Conservation (phyloP, 495 filamentous ascomycete genomes). For the Penicillium ucsense region DNA sequence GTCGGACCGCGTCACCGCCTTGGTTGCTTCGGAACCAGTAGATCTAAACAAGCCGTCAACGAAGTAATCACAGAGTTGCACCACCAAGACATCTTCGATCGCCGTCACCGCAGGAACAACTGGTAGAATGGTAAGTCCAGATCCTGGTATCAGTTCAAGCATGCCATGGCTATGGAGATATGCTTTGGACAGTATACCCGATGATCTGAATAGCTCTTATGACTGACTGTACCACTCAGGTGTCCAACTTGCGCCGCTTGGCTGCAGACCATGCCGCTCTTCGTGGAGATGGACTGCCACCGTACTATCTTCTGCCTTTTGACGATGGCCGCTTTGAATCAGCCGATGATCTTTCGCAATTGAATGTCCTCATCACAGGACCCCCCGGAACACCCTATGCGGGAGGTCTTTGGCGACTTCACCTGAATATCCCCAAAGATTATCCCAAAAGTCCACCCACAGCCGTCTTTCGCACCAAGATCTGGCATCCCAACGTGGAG, state of each 20-base stretch:
- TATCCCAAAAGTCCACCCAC: conserved; percentile 59
- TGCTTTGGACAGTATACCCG: too few relatives aligned
- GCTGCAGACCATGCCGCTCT: conserved; percentile 55
- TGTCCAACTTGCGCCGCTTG: conserved; percentile 50
- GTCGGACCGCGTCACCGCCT: conserved; percentile 8
- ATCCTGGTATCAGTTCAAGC: too few relatives aligned
- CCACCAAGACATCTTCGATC: neutral
- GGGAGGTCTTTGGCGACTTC: conserved; percentile 49
- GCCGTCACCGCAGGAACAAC: neutral
- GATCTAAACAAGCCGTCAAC: conserved; percentile 15
- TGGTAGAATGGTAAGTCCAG: conserved; percentile 10
- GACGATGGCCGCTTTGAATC: conserved; percentile 16
- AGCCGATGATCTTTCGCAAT: conserved; percentile 49
- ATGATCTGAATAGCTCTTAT: neutral
- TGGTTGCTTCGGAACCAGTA: conserved; percentile 13
- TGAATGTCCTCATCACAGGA: conserved; percentile 51
- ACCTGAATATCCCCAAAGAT: conserved; percentile 52
- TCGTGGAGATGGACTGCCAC: conserved; percentile 47
- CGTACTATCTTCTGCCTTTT: conserved; percentile 55
- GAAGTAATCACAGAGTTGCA: conserved; percentile 12
- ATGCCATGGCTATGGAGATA: too few relatives aligned
- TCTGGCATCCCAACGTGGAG: conserved; percentile 69
- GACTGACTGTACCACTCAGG: conserved; percentile 16
- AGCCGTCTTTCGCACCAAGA: conserved; percentile 55
- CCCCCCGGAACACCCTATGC: conserved; percentile 57